phyloP scores from a whole-genome alignment of 306 rosid species.

The Leucaena leucocephala region DNA sequence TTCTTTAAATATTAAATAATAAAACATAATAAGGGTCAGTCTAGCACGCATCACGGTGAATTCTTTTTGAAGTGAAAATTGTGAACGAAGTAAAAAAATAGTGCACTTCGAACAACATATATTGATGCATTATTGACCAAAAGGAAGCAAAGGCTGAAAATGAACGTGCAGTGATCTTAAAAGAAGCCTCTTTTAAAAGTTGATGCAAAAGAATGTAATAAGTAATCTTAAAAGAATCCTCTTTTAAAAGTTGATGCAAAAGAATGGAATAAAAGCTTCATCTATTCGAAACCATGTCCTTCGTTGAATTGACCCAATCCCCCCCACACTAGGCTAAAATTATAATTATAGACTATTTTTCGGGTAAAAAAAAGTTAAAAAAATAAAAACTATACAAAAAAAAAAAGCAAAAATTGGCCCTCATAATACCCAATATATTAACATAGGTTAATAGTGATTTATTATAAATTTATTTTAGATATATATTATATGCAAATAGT shows the following conservation, averaged over 20 bases:
- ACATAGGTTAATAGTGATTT: too few relatives aligned
- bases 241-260: background rate
- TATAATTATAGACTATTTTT: too few relatives aligned
- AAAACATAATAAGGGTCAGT: background rate
- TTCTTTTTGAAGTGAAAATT: too few relatives aligned
- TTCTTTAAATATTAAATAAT: background rate
- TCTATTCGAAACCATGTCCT: background rate
- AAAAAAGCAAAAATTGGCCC: too few relatives aligned
- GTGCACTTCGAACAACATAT: background rate
- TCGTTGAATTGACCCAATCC: background rate
- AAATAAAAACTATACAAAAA: too few relatives aligned
- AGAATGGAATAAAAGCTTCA: background rate
- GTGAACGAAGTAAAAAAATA: background rate
- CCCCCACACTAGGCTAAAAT: background rate
- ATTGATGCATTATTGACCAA: background rate
- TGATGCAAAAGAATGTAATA: too few relatives aligned
- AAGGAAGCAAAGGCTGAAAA: background rate
- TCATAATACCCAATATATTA: too few relatives aligned
- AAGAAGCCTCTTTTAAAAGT: too few relatives aligned
- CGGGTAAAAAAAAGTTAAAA: too few relatives aligned
- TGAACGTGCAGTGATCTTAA: background rate
- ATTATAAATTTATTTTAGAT: too few relatives aligned
- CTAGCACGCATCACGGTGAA: background rate
- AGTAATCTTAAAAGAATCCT: background rate
- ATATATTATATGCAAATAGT: too few relatives aligned